Evolutionary conservation across 1,139 yeast species (phyloP).

Genomic region (Hemisphaericaspora lyxosophila): DNA sequence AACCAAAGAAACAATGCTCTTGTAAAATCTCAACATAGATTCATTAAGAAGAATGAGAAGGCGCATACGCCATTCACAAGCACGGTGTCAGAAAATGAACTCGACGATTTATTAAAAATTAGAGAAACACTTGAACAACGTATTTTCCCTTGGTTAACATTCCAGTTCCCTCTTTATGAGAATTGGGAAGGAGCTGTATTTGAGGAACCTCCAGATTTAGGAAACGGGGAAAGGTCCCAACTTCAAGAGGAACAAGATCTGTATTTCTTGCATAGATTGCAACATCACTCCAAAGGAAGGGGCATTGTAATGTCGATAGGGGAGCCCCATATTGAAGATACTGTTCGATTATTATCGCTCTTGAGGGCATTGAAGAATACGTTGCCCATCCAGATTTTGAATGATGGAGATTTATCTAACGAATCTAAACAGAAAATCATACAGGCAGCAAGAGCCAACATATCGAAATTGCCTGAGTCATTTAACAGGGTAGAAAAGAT

Average conservation of each 20-base stretch:
- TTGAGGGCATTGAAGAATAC: slow-evolving; percentile 30
- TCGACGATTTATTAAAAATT: neutral
- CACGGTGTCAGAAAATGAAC: slow-evolving; percentile 10
- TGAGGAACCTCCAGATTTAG: slow-evolving; percentile 34
- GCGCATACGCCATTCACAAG: slow-evolving; percentile 5
- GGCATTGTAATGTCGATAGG: slow-evolving; percentile 41
- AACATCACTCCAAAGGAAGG: slow-evolving; percentile 25
- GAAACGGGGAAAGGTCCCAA: no score
- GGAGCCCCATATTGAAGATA: slow-evolving; percentile 28
- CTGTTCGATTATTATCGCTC: slow-evolving; percentile 28
- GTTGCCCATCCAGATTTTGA: slow-evolving; percentile 39
- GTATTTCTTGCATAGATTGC: slow-evolving; percentile 25
- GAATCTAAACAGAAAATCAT: slow-evolving; percentile 24
- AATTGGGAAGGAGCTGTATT: slow-evolving; percentile 47
- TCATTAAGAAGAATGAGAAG: no score
- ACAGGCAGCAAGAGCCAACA: slow-evolving; percentile 24
- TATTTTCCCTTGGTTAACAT: slow-evolving; percentile 47
- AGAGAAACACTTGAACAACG: slow-evolving; percentile 35
- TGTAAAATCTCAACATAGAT: neutral
- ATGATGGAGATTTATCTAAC: slow-evolving; percentile 21
- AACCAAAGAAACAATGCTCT: slow-evolving; percentile 9
- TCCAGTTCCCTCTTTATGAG: slow-evolving; percentile 41
- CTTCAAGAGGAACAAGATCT: slow-evolving; percentile 8
- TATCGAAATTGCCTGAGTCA: slow-evolving; percentile 25
- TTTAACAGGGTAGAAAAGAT: slow-evolving; percentile 19